These are phyloP conservation scores for Wallacemonas sp. DNA, from an alignment of 208 protist genomes.

Conservation along the genomic window DNA sequence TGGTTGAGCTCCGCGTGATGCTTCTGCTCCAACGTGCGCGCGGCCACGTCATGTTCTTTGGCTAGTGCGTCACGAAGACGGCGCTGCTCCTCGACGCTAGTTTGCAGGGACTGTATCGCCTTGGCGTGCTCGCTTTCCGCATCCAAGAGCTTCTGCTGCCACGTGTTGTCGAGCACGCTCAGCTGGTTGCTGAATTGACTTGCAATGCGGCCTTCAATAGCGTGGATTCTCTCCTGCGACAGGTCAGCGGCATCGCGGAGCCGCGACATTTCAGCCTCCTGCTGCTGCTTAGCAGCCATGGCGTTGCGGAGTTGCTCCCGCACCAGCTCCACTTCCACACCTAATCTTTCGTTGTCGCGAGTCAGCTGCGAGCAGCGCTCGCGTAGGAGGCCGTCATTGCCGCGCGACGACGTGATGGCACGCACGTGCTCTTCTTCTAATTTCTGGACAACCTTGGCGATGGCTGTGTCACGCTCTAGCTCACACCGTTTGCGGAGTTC, in stretches of 20 bases:
- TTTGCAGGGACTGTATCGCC: conserved; percentile 49
- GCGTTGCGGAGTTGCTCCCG: conserved; percentile 57
- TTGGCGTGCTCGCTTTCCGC: conserved; percentile 61
- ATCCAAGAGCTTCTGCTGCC: conserved; percentile 65
- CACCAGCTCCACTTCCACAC: conserved; percentile 68
- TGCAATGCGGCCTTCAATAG: conserved; percentile 53
- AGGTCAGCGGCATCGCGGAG: conserved; percentile 41
- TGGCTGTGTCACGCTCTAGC: conserved; percentile 72
- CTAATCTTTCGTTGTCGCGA: conserved; percentile 71
- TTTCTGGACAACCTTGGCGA: conserved; percentile 61
- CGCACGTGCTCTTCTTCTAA: conserved; percentile 68
- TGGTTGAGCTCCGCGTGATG: conserved; percentile 72
- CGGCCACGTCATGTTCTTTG: conserved; percentile 47
- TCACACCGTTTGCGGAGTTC: conserved; percentile 61
- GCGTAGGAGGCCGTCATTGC: conserved; percentile 60
- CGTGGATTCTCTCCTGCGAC: conserved; percentile 50
- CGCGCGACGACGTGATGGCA: conserved; percentile 45
- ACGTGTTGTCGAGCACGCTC: conserved; percentile 62
- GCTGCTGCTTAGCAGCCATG: conserved; percentile 32
- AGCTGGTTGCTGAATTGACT: conserved; percentile 53
- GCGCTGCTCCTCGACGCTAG: conserved; percentile 33
- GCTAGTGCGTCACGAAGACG: conserved; percentile 40
- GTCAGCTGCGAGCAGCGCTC: conserved; percentile 57
- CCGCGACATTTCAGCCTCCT: conserved; percentile 46
- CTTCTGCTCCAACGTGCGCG: conserved; percentile 66